A percentile compares a stretch with the other conserved stretches of the same genome.
phyloP scores from a whole-genome alignment of 2,329 filamentous ascomycete species.

The Colletotrichum siamense region DNA sequence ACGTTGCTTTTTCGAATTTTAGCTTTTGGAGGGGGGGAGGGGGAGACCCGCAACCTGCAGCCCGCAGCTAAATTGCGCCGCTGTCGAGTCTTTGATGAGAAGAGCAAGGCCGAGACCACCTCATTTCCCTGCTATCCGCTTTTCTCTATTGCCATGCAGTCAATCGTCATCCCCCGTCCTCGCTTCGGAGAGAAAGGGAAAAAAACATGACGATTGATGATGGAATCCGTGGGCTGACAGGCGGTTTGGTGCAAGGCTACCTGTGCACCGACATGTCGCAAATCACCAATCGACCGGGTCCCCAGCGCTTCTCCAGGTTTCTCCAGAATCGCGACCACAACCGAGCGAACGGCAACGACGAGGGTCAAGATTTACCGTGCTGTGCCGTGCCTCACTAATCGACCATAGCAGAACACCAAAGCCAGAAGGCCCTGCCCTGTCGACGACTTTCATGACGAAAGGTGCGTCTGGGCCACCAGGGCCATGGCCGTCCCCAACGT shows the following conservation, averaged over 20 bases:
- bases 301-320: not conserved
- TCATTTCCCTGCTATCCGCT: not conserved
- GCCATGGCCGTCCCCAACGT: not conserved
- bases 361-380: not conserved
- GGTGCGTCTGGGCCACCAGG: not conserved
- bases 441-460: not conserved
- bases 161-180: not conserved
- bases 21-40: not conserved
- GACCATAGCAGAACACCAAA: not conserved
- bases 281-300: not conserved
- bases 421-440: not conserved
- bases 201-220: not conserved
- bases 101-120: not conserved
- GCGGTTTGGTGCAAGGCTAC: not conserved
- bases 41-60: not conserved
- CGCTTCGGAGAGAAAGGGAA: not conserved
- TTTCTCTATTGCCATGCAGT: not conserved
- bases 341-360: not conserved
- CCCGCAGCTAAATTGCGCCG: not conserved
- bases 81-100: not conserved
- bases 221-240: not conserved
- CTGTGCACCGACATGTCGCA: not conserved
- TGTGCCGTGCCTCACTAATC: not conserved
- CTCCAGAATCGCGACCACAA: not conserved
- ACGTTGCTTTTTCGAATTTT: conserved; percentile 9